These are phyloP conservation scores for Oemleria cerasiformis DNA, from an alignment of 306 rosid species.

Conservation along the genomic window DNA sequence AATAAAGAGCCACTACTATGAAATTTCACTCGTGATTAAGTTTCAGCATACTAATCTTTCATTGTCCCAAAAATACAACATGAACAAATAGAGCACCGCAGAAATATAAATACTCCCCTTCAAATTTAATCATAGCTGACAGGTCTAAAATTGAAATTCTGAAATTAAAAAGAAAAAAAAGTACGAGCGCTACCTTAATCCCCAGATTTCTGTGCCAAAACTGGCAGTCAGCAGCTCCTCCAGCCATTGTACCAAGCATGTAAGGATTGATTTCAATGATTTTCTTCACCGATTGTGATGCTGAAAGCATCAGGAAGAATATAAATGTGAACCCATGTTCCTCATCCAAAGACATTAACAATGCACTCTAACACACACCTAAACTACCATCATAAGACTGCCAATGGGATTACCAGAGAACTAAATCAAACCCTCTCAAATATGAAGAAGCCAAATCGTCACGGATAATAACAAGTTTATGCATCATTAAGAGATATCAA, in stretches of 20 bases:
- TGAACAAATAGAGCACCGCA: neutral
- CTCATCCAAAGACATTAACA: neutral
- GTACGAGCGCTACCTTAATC: slow-evolving; percentile 32
- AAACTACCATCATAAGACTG: neutral
- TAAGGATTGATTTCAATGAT: slow-evolving; percentile 53
- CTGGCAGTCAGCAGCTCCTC: slow-evolving; percentile 61
- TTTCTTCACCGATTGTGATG: slow-evolving; percentile 89
- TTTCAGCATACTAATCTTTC: neutral
- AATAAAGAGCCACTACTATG: neutral
- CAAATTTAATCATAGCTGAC: neutral
- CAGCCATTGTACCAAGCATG: slow-evolving; percentile 63
- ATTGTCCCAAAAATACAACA: neutral
- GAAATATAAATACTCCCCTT: neutral
- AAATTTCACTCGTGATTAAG: neutral
- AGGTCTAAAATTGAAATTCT: neutral
- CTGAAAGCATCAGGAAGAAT: slow-evolving; percentile 35
- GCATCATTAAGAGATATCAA: neutral
- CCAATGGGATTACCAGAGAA: neutral
- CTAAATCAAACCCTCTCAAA: neutral
- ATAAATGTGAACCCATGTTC: neutral
- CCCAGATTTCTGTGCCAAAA: slow-evolving; percentile 57
- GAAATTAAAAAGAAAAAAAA: neutral
- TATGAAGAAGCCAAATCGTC: neutral
- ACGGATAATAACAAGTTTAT: neutral
- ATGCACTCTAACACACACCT: neutral